Base-by-base conservation (phyloP, 2,329 filamentous ascomycete genomes). In the Microascus cirrosus region DNA sequence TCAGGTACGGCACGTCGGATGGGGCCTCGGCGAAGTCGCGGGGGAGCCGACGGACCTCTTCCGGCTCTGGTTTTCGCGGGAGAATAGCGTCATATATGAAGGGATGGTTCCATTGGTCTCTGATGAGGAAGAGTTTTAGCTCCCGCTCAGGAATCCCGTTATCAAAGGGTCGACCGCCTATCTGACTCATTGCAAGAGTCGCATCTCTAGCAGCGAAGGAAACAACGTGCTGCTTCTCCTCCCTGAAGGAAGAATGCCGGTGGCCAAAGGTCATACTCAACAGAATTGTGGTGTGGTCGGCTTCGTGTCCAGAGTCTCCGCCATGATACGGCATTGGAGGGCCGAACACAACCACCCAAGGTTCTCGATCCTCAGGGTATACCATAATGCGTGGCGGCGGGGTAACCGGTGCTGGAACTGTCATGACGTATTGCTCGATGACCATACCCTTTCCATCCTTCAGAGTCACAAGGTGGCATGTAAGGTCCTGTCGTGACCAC, bases 1-100 rank as follows among this genome's bases (percentile, higher is more conserved):
- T 69, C 1, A 85, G 60, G 63, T 84, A 82, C 0, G 77, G 72
- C 0, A 67, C 68, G n/a, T 82, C 69, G 2, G 67, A 64, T 0
- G 76, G 74, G 0, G 71, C 70, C 0, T 73, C 62, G 0, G 72
- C 69, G 50, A 74, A 76, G 1, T 67, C 66, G 1, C 61, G 60
- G 52, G 73, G 71, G 0, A 66, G 63, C 34, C 68, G 63, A 25
- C 74, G 70, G 0, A 83, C 71, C 7, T 71, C 61, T 1, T 74
- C 66, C 0, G 63, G 20, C 0, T 69, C 45, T 13, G 83, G 81
- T 59, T 78, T 82, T 1, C 61, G 66, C 0, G 69, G 60, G 1
- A 84, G 63, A 24, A 71, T 68, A 1, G 66, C 68, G 11, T 72
- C 61, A 61, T 74, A 81, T 2, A 73, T 63, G 60, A 70, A 77